Percentiles rank a stretch among this genome's conserved stretches.
Evolutionary conservation across 495 filamentous ascomycete species (phyloP).

Genomic region (Aspergillus steynii): DNA sequence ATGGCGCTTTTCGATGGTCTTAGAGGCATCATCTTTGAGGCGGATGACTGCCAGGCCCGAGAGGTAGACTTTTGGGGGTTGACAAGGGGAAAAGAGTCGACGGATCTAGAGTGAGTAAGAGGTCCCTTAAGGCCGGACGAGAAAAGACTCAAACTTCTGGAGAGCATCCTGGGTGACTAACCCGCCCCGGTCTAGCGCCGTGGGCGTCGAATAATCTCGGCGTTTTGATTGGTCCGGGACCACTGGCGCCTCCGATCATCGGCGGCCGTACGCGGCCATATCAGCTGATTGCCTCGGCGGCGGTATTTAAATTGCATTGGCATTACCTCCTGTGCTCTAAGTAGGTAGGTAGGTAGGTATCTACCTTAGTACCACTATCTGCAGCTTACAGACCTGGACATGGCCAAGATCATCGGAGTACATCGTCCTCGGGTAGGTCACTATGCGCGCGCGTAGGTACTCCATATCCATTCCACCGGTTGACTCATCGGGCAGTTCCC

Average conservation of each 20-base stretch:
- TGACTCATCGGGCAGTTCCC: too few relatives aligned
- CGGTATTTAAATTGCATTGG: too few relatives aligned
- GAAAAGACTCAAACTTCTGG: conserved; percentile 22
- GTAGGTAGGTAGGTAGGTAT: too few relatives aligned
- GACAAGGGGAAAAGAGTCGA: conserved; percentile 32
- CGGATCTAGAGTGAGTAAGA: conserved; percentile 17
- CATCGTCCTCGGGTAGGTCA: too few relatives aligned
- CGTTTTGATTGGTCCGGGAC: conserved; percentile 27
- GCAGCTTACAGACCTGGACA: too few relatives aligned
- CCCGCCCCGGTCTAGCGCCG: conserved; percentile 16
- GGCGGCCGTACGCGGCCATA: conserved; percentile 10
- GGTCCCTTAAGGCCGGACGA: conserved; percentile 20
- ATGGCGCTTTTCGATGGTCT: conserved; percentile 50
- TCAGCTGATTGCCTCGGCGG: conserved; percentile 7
- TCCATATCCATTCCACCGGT: too few relatives aligned
- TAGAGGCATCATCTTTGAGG: conserved; percentile 47
- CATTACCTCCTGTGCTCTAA: too few relatives aligned
- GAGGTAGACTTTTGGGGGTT: conserved; percentile 21
- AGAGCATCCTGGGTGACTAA: conserved; percentile 9
- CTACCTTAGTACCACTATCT: too few relatives aligned
- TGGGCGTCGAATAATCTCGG: conserved; percentile 31
- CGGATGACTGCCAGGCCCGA: conserved; percentile 40
- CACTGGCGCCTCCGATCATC: conserved; percentile 38
- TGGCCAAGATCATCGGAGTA: too few relatives aligned
- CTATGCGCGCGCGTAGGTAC: too few relatives aligned